Base-by-base conservation (phyloP, 2,329 filamentous ascomycete species). In the Botrytis elliptica region DNA sequence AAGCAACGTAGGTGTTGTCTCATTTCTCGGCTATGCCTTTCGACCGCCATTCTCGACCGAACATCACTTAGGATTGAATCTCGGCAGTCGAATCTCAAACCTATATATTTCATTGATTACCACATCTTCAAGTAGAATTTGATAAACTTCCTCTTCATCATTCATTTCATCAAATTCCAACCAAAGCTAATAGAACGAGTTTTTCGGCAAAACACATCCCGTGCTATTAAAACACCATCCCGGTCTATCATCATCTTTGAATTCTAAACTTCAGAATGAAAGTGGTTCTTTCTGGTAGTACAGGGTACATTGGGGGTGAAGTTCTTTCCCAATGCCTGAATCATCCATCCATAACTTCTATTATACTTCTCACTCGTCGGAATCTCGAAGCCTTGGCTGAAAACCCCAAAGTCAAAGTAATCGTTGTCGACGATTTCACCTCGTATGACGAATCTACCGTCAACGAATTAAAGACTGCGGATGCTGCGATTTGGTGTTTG, bases 401-500 rank as follows among this genome's bases (percentile, higher is more conserved):
- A 42, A 60, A 18, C 14, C 55, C 52, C 38, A 70, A 70, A 62
- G n/a, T 62, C 57, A 52, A 62, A 62, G 38, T 38, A 22, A 22
- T 70, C 1, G 16, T 70, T 33, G 25, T 62, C 12, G 16, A 36
- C 8, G 46, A 57, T 29, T 70, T 70, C 68, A 62, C 36, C 6
- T 70, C 68, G 29, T 70, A 60, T 46, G 33, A 52, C 2, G 68
- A 70, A 9, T 29, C 25, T 22, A 57, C 52, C 10, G 22, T 36
- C 68, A 44, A 60, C 2, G 52, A 60, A 22, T 52, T 68, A 2
- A 36, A 22, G 40, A 55, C 44, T 18, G 46, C 65, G 16, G 46
- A 68, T 40, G 65, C 65, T 7, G 65, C 65, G 9, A 68, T 68
- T 12, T 68, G 46, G 65, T 68, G 46, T 55, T 22, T 68, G 46